phyloP scores from a whole-genome alignment of 2,329 filamentous ascomycete species.

The Aspergillus sp. region DNA sequence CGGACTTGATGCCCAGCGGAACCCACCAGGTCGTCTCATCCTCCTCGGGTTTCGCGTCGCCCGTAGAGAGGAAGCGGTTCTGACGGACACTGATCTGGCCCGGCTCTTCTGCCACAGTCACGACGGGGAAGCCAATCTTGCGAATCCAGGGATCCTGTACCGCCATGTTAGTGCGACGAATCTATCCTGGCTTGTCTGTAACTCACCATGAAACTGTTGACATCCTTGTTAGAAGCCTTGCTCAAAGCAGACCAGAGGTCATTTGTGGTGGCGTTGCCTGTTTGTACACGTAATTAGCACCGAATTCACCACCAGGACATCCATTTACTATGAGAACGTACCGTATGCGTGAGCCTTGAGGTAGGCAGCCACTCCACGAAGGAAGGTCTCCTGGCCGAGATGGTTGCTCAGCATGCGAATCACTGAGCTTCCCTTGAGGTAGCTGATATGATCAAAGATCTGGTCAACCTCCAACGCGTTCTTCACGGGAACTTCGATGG shows the following conservation, averaged over 20 bases:
- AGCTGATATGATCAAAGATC: constrained; percentile 96
- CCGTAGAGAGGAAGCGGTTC: constrained; percentile 84
- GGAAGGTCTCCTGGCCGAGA: constrained; percentile 81
- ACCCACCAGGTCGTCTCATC: constrained; percentile 96
- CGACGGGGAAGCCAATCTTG: constrained; percentile 89
- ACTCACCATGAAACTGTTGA: constrained; percentile 75
- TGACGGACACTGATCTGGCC: constrained; percentile 81
- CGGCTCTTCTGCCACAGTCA: constrained; percentile 80
- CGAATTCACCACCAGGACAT: background rate
- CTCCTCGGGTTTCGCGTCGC: constrained; percentile 86
- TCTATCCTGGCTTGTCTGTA: background rate
- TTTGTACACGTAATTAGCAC: constrained; percentile 9
- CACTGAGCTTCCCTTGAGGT: constrained; percentile 92
- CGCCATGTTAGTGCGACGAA: constrained; percentile 11
- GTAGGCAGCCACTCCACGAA: constrained; percentile 86
- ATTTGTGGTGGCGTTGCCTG: constrained; percentile 77
- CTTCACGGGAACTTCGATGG: constrained; percentile 91
- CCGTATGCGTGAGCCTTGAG: constrained; percentile 84
- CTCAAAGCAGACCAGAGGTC: constrained; percentile 88
- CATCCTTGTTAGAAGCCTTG: constrained; percentile 82
- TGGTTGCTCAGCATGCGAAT: constrained; percentile 95
- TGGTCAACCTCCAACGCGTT: constrained; percentile 96
- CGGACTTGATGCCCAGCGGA: constrained; percentile 80
- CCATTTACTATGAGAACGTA: constrained; percentile 29
- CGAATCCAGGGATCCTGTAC: constrained; percentile 77